phyloP scores from a whole-genome alignment of 2,329 filamentous ascomycete species.

The Monosporascus sp. region DNA sequence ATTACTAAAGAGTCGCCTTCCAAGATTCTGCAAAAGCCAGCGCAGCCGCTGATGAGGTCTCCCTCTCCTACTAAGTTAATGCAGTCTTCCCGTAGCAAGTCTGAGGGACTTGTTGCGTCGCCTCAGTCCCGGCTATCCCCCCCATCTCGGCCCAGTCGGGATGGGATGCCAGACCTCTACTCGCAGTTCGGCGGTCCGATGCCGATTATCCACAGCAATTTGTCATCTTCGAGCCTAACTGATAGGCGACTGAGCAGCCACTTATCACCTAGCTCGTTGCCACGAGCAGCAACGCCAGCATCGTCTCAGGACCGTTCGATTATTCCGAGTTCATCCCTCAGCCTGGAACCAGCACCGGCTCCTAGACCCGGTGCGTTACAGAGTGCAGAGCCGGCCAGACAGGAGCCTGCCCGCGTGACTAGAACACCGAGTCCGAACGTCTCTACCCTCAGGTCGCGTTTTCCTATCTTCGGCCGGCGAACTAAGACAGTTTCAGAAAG shows the following conservation, averaged over 20 bases:
- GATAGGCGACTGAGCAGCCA: constrained; percentile 41
- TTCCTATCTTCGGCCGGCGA: constrained; percentile 72
- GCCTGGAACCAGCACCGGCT: constrained; percentile 31
- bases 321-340: constrained; percentile 23
- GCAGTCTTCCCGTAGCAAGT: constrained; percentile 18
- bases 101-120: constrained; percentile 20
- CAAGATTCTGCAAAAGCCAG: constrained; percentile 29
- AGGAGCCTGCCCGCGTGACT: constrained; percentile 24
- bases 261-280: constrained; percentile 28
- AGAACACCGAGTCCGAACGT: constrained; percentile 52
- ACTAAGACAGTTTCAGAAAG: constrained; percentile 57
- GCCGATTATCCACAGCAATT: constrained; percentile 59
- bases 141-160: constrained; percentile 61
- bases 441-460: constrained; percentile 56
- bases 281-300: constrained; percentile 30
- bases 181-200: constrained; percentile 46
- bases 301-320: constrained; percentile 26
- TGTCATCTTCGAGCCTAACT: constrained; percentile 43
- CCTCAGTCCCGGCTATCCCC: constrained; percentile 34
- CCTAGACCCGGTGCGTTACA: constrained; percentile 11
- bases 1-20: constrained; percentile 34
- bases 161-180: constrained; percentile 60
- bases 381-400: constrained; percentile 16
- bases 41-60: constrained; percentile 23
- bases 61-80: constrained; percentile 30